Evolutionary conservation across 139 green algal genomes (phyloP), one percentile per base, ranked within the genome.

Genomic region (Pseudopediastrum boryanum): DNA sequence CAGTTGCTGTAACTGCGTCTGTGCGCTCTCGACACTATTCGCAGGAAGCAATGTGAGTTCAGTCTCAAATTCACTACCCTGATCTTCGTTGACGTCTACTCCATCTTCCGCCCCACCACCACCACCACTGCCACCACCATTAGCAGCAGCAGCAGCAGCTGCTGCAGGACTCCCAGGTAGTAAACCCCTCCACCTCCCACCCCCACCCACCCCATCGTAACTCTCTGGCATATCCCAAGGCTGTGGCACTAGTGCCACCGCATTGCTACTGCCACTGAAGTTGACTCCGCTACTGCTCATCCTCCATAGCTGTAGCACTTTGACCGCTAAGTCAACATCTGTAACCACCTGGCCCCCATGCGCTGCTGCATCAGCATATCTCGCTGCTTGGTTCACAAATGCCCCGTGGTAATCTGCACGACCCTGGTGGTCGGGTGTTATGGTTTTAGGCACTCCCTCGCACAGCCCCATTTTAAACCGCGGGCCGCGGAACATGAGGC

Each of bases 401-500:
- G 59, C 33, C 36, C 85, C 85, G 63, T 86, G 81, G 67, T 86
- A 86, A 69, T 89, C 85, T 0, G 85, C 85, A 0, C 74, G 33
- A 38, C 80, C 59, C 23, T 84, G 39, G 43, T 82, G 67, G 74
- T 89, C 85, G 12, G 81, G 81, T 1, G 85, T 71, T 39, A 89
- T 80, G 41, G 81, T 52, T 21, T 68, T 68, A 7, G 81, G 81
- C 13, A 38, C 31, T 35, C 85, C 85, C 64, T 85, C 64, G 52
- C 81, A 86, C 7, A 89, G 19, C 25, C 85, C 85, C 71, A 89
- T 86, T 63, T 83, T 82, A 61, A 89, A 62, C 10, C 64, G 64
- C 35, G 64, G 64, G 9, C 64, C 64, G 7, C 64, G 33, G 64
- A 71, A 71, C 35, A 71, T 4, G 6, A 71, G 64, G 6, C 4